Percentiles rank a stretch among this genome's conserved stretches.
These are phyloP conservation scores for Rhynchospora breviuscula DNA, from an alignment of 176 grass and related monocot genomes.

Conservation along the genomic window DNA sequence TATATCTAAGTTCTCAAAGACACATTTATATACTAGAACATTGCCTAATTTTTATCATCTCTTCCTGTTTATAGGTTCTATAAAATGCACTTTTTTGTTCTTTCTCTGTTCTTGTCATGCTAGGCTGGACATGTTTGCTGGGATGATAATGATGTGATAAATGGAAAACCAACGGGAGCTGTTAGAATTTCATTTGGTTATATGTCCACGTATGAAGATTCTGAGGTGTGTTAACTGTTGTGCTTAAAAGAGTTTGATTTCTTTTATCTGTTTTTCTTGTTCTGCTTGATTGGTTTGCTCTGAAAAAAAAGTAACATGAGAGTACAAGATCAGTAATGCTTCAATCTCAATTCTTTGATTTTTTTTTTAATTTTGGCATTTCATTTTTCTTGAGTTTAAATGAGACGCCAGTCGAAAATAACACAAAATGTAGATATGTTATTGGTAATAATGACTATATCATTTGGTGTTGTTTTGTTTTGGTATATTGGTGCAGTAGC, in stretches of 20 bases:
- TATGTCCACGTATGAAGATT: constrained; percentile 84
- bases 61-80: constrained; percentile 10
- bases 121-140: constrained; percentile 95
- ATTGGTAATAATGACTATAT: constrained; percentile 13
- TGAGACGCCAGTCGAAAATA: not conserved
- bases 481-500: not conserved
- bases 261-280: not conserved
- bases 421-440: not conserved
- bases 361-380: not conserved
- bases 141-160: constrained; percentile 94
- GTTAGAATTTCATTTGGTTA: constrained; percentile 99
- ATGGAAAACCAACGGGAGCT: constrained; percentile 89
- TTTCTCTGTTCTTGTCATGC: constrained; percentile 21
- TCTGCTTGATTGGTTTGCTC: not conserved
- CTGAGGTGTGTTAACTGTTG: constrained; percentile 35
- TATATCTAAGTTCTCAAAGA: constrained; percentile 26
- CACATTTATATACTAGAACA: not conserved
- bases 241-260: constrained; percentile 13
- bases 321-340: not conserved
- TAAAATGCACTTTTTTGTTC: constrained; percentile 23
- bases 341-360: not conserved
- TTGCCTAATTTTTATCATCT: constrained; percentile 14
- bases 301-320: not conserved
- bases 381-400: not conserved
- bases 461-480: not conserved